Evolutionary conservation across 306 rosid species (phyloP), one percentile per base, ranked within the genome.

Genomic region (Ziziphus jujuba): DNA sequence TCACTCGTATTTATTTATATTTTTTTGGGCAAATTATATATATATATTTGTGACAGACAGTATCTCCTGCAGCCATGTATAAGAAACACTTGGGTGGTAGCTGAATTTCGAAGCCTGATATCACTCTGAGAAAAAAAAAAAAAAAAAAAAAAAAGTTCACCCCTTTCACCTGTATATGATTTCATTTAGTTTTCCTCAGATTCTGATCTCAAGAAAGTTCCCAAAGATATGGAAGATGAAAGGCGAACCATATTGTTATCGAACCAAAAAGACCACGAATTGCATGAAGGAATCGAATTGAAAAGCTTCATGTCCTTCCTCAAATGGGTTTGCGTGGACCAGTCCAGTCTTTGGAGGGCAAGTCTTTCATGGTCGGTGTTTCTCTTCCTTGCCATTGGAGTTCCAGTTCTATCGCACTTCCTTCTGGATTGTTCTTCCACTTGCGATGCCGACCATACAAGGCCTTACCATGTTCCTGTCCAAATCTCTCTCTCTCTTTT

Each of bases 271-370:
- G 63, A 69, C 25, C 69, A 31, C 56, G 53, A 54, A 28, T 20
- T 12, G 53, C 66, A 47, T 0, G 91, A 83, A 15, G 87, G 79
- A 56, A 17, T 54, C 2, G 89, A 88, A 25, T 43, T 83, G 36
- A 82, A 63, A 70, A 81, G 68, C 67, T 79, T 93, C 20, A 73
- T 77, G 15, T 52, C 85, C 9, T 85, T 77, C 53, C 76, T 90
- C n/a, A 74, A 65, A 72, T 88, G 96, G 90, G 55, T 90, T 17
- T 90, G 82, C 65, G 80, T 83, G 48, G 96, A 90, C 71, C 99
- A 85, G 56, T 86, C 97, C 3, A 86, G 75, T 56, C 0, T 57
- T 0, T 77, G 74, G 75, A 80, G 77, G 31, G 63, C 87, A 7
- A 21, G 54, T 49, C 20, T 86, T 7, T 90, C 99, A 1, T 93